phyloP scores from a whole-genome alignment of 768 basidiomycete genomes.

The Rubroboletus pulcherrimus region DNA sequence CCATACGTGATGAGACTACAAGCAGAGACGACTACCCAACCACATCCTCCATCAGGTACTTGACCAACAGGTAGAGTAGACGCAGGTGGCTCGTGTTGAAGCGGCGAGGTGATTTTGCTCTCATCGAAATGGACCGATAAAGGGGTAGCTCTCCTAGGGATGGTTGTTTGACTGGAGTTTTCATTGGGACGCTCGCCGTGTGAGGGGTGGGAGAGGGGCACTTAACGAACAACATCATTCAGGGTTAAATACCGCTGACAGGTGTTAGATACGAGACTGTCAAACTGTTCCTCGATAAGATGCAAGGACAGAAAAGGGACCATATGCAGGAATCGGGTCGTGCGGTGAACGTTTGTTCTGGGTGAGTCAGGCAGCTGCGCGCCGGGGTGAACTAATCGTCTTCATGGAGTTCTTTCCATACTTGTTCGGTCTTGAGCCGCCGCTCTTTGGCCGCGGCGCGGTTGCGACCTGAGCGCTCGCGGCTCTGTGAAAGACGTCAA shows the following conservation, averaged over 20 bases:
- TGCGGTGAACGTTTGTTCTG: neutral
- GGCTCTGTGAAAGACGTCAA: conserved; percentile 41
- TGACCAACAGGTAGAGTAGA: conserved; percentile 3
- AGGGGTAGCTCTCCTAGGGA: neutral
- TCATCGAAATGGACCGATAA: neutral
- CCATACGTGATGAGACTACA: conserved; percentile 29
- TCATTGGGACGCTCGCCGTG: neutral
- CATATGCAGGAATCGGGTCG: neutral
- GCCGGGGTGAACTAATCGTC: conserved; percentile 28
- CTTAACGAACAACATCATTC: neutral
- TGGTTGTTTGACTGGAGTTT: neutral
- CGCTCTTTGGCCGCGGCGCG: conserved; percentile 57
- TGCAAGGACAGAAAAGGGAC: neutral
- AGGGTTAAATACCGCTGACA: neutral
- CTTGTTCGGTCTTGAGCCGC: conserved; percentile 54
- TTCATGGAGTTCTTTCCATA: conserved; percentile 57
- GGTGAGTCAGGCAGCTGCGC: neutral
- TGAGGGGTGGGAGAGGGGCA: neutral
- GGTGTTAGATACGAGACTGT: conserved; percentile 1
- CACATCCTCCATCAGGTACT: conserved; percentile 32
- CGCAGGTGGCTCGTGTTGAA: neutral
- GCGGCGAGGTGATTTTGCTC: neutral
- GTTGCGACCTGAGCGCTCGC: conserved; percentile 56
- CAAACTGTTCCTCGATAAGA: neutral
- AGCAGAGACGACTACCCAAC: conserved; percentile 30